Percentiles rank a stretch among this genome's conserved stretches.
Evolutionary conservation across 345 rosid species (phyloP).

Genomic region (Linum tenue): DNA sequence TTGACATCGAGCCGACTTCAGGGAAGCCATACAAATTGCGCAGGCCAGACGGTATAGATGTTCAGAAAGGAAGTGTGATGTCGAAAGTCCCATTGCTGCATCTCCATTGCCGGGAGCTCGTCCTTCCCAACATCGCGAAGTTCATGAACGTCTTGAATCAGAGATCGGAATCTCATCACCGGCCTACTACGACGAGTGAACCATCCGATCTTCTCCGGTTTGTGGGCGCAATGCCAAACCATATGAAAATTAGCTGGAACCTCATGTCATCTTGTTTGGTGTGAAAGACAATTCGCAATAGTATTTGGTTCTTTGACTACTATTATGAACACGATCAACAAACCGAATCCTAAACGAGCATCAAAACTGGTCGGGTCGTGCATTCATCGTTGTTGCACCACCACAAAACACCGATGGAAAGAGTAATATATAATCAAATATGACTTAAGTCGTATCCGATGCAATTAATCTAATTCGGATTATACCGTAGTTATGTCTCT

Average conservation of each 20-base stretch:
- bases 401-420: too few relatives aligned
- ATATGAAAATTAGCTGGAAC: conserved; percentile 95
- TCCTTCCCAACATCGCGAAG: conserved; percentile 74
- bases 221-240: conserved; percentile 73
- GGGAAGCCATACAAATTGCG: conserved; percentile 71
- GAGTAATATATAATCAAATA: too few relatives aligned
- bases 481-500: too few relatives aligned
- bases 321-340: too few relatives aligned
- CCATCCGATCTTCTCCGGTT: conserved; percentile 61
- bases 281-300: conserved; percentile 8
- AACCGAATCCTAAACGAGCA: too few relatives aligned
- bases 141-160: conserved; percentile 35
- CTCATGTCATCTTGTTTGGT: conserved; percentile 85
- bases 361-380: too few relatives aligned
- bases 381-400: too few relatives aligned
- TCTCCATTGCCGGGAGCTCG: conserved; percentile 78
- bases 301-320: too few relatives aligned
- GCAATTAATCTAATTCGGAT: too few relatives aligned
- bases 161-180: conserved; percentile 15
- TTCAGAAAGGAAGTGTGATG: conserved; percentile 89
- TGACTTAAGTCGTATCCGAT: too few relatives aligned
- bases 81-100: conserved; percentile 84
- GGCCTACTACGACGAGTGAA: conserved; percentile 16
- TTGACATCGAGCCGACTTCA: conserved; percentile 55
- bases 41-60: conserved; percentile 68